These are phyloP conservation scores for Boehmeria nivea DNA, from an alignment of 306 rosid species.

Conservation along the genomic window DNA sequence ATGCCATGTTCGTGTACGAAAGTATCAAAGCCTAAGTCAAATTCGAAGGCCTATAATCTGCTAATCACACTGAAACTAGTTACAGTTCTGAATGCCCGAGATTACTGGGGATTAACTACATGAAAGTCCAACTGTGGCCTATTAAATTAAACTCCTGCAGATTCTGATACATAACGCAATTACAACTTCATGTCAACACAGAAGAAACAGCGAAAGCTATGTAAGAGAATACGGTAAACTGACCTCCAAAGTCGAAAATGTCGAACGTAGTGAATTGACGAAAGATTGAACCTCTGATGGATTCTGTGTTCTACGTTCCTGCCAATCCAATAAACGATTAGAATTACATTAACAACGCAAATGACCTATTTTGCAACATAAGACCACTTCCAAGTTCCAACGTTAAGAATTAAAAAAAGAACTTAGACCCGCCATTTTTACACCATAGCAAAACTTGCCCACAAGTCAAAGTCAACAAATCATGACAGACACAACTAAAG, in stretches of 20 bases:
- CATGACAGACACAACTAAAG: not conserved
- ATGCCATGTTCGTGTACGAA: too few relatives aligned
- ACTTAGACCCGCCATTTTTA: not conserved
- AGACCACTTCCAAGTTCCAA: too few relatives aligned
- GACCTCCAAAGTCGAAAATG: conserved; percentile 75
- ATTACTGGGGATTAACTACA: too few relatives aligned
- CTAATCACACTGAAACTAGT: too few relatives aligned
- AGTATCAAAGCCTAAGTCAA: too few relatives aligned
- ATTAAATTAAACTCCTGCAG: not conserved
- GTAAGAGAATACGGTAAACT: conserved; percentile 16
- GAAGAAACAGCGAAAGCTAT: conserved; percentile 10
- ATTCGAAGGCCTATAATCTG: too few relatives aligned
- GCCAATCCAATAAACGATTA: conserved; percentile 30
- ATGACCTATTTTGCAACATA: not conserved
- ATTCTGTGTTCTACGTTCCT: conserved; percentile 75
- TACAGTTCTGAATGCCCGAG: too few relatives aligned
- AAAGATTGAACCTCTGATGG: conserved; percentile 47
- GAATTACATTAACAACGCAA: not conserved
- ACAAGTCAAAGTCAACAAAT: not conserved
- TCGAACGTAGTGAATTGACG: conserved; percentile 63
- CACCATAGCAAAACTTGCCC: not conserved
- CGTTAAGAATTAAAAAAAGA: too few relatives aligned
- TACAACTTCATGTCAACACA: conserved; percentile 9
- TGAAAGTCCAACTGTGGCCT: too few relatives aligned
- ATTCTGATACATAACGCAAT: conserved; percentile 11